A percentile compares a stretch with the other conserved stretches of the same genome.
These are phyloP conservation scores for Cnidoscolus chayamansa DNA, from an alignment of 441 rosid species.

Conservation along the genomic window DNA sequence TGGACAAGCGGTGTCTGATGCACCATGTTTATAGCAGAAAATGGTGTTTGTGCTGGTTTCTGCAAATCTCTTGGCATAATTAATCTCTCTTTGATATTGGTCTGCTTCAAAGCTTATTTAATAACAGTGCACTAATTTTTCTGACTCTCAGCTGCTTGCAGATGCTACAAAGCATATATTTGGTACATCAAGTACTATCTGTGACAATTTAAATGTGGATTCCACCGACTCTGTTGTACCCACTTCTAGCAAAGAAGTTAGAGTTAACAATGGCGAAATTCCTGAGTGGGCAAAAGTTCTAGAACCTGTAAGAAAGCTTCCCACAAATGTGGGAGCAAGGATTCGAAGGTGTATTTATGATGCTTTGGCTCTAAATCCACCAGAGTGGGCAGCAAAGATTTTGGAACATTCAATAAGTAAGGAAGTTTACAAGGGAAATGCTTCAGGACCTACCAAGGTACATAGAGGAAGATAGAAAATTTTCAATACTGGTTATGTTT, in stretches of 20 bases:
- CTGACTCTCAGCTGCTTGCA: conserved; percentile 57
- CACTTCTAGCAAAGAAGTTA: conserved; percentile 24
- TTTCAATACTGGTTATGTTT: not conserved
- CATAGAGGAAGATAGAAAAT: not conserved
- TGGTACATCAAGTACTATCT: conserved; percentile 34
- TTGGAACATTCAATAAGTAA: conserved; percentile 55
- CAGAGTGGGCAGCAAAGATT: conserved; percentile 53
- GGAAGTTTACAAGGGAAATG: conserved; percentile 67
- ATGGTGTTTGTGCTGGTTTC: not conserved
- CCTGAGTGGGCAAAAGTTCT: conserved; percentile 56
- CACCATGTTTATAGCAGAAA: not conserved
- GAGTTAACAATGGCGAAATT: conserved; percentile 29
- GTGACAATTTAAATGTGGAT: conserved; percentile 28
- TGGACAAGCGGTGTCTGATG: not conserved
- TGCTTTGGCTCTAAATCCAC: conserved; percentile 49
- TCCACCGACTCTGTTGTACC: conserved; percentile 24
- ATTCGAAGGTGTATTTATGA: conserved; percentile 52
- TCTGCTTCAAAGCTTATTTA: conserved; percentile 5
- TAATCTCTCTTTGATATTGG: conserved; percentile 5
- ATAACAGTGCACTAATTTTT: conserved; percentile 33
- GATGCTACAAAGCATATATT: conserved; percentile 53
- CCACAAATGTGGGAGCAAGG: conserved; percentile 66
- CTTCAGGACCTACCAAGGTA: conserved; percentile 69
- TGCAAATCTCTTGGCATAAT: not conserved
- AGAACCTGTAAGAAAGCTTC: conserved; percentile 52